phyloP scores from a whole-genome alignment of 257 asterid genomes.

The Dorcoceras hygrometricum region DNA sequence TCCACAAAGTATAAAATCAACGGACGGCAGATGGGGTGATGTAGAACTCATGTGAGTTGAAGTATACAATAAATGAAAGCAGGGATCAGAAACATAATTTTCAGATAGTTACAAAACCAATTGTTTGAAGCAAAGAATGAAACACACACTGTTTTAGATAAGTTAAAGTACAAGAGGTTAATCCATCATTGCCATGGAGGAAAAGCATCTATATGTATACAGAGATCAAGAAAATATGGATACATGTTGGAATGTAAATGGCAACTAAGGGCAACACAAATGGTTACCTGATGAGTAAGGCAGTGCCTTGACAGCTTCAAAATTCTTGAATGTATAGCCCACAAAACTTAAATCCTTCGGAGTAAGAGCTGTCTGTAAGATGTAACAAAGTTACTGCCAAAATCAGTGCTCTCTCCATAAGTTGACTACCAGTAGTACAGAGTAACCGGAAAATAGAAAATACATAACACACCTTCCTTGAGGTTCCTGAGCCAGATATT shows the following conservation, averaged over 20 bases:
- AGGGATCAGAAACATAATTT: neutral
- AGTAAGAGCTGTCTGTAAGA: constrained; percentile 51
- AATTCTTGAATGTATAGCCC: constrained; percentile 93
- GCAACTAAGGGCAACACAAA: constrained; percentile 9
- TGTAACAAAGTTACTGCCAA: constrained; percentile 31
- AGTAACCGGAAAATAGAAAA: constrained; percentile 9
- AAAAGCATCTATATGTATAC: neutral
- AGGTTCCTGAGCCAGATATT: constrained; percentile 78
- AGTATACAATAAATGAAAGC: constrained; percentile 11
- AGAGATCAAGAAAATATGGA: neutral
- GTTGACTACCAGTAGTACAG: constrained; percentile 1
- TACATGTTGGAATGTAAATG: neutral
- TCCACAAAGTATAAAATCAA: constrained; percentile 59
- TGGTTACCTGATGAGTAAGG: constrained; percentile 63
- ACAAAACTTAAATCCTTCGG: constrained; percentile 85
- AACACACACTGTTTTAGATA: neutral
- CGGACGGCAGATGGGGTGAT: constrained; percentile 58
- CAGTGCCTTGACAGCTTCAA: constrained; percentile 85
- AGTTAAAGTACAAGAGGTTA: neutral
- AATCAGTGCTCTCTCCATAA: constrained; percentile 15
- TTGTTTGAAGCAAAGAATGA: neutral
- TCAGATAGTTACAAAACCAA: neutral
- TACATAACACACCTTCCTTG: constrained; percentile 65
- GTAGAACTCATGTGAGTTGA: constrained; percentile 55
- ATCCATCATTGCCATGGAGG: neutral